Evolutionary conservation across 2,329 filamentous ascomycete species (phyloP).

Genomic region (Pseudohalonectria lignicola): DNA sequence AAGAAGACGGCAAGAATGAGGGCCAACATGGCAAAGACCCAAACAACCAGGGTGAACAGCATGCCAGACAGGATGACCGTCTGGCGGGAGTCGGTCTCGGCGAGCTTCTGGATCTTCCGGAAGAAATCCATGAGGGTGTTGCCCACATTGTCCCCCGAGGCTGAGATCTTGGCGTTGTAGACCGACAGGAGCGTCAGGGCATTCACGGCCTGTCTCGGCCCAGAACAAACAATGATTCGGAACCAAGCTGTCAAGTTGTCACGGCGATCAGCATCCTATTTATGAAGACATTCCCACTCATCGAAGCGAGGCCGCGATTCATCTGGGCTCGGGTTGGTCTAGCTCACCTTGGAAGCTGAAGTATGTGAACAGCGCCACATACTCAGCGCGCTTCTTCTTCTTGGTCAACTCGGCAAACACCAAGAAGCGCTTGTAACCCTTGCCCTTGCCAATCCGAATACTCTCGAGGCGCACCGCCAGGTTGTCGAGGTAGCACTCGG

Average conservation of each 20-base stretch:
- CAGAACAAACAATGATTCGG: conserved; percentile 80
- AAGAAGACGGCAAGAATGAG: conserved; percentile 66
- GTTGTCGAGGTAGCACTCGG: conserved; percentile 83
- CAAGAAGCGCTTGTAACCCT: conserved; percentile 82
- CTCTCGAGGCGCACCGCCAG: conserved; percentile 78
- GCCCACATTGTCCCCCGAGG: conserved; percentile 40
- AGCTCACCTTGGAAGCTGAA: conserved; percentile 58
- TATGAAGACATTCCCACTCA: too few relatives aligned
- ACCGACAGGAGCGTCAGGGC: conserved; percentile 80
- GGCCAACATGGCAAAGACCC: conserved; percentile 70
- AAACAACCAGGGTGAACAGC: conserved; percentile 84
- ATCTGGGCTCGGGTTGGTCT: too few relatives aligned
- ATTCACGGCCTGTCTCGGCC: conserved; percentile 85
- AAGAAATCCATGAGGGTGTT: conserved; percentile 67
- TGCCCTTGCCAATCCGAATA: conserved; percentile 60
- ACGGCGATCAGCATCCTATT: too few relatives aligned
- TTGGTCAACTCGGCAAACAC: conserved; percentile 87
- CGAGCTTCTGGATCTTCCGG: conserved; percentile 64
- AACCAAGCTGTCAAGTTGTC: conserved; percentile 58
- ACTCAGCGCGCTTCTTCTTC: conserved; percentile 82
- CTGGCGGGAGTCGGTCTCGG: conserved; percentile 63
- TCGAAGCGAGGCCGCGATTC: too few relatives aligned
- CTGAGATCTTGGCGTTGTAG: conserved; percentile 63
- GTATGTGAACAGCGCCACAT: conserved; percentile 83
- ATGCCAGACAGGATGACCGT: conserved; percentile 79